Conservation (phyloP, 2,329 filamentous ascomycete species). For the Scorias spongiosa region DNA sequence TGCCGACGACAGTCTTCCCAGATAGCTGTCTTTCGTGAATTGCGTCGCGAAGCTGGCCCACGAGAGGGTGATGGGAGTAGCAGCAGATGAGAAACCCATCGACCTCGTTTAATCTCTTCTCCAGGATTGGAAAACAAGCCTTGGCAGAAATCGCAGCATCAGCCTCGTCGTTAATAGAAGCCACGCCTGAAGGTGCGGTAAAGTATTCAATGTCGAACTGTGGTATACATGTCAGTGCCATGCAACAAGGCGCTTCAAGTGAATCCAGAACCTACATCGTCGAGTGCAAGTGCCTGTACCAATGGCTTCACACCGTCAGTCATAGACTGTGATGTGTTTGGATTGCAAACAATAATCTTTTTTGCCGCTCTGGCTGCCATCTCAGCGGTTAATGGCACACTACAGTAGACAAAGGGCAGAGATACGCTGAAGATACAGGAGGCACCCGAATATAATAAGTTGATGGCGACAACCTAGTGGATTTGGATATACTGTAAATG, state of each 20-base stretch:
- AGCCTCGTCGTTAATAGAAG: slow-evolving; percentile 62
- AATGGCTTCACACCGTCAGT: slow-evolving; percentile 47
- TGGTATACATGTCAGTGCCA: background rate
- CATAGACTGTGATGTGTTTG: slow-evolving; percentile 62
- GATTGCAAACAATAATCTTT: slow-evolving; percentile 56
- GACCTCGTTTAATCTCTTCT: slow-evolving; percentile 32
- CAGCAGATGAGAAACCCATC: slow-evolving; percentile 79
- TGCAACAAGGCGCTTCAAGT: slow-evolving; percentile 1
- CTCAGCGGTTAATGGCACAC: background rate
- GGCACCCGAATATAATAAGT: too few relatives aligned
- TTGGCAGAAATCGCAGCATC: slow-evolving; percentile 51
- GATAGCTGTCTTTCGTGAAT: slow-evolving; percentile 4
- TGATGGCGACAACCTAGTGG: too few relatives aligned
- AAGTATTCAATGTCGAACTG: slow-evolving; percentile 43
- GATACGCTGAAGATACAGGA: too few relatives aligned
- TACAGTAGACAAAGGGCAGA: too few relatives aligned
- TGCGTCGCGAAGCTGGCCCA: slow-evolving; percentile 28
- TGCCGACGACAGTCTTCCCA: slow-evolving; percentile 53
- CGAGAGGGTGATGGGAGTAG: slow-evolving; percentile 72
- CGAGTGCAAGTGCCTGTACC: slow-evolving; percentile 28
- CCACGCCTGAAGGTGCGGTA: slow-evolving; percentile 51
- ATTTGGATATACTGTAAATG: too few relatives aligned
- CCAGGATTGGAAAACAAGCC: slow-evolving; percentile 44
- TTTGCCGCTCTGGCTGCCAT: background rate
- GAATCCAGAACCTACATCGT: slow-evolving; percentile 22